Evolutionary conservation across 495 filamentous ascomycete genomes (phyloP), one percentile per base, ranked within the genome.

Genomic region (Hypoxylon rickii): DNA sequence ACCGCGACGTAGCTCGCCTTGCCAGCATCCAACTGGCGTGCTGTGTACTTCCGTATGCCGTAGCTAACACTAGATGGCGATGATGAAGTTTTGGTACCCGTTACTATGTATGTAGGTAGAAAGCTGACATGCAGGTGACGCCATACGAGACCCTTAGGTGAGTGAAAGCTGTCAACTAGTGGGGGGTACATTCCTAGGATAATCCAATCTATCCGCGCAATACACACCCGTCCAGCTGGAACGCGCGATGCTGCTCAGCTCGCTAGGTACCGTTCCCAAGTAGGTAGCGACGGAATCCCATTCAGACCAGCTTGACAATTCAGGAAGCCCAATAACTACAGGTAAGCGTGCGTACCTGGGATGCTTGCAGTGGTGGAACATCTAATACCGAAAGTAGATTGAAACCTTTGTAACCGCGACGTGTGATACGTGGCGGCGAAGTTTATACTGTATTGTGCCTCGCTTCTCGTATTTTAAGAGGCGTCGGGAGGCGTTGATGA

Each of bases 351-450:
- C 51, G 18, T 52, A 37, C 26, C 5, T 5, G 26, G 5, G 26
- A 31, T 5, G 31, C 45, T 44, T 39, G 49, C 31, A 47, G 46
- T 16, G 42, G 46, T 50, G 47, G 43, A 52, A 49, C 47, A 34
- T 49, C 43, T 12, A 26, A 56, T 34, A 34, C 13, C 38, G 43
- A 16, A 39, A 57, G 47, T 26, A 41, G 26, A 54, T 42, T 31
- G 26, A 36, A 42, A 44, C 48, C 34, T 49, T 42, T 31, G 26
- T 29, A 42, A 44, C 48, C 34, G 24, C 49, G 44, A 46, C 4
- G 29, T 5, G 48, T 57, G 33, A 49, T 63, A 57, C 59, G 59
- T 46, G 59, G 59, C 59, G 31, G 24, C 33, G 39, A 54, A 63
- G 53, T 49, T 47, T 63, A 63, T 56, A 51, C 52, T 38, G 39